Evolutionary conservation across 73 alveolate genomes (phyloP), one percentile per base, ranked within the genome.

Genomic region (Paramecium octaurelia): DNA sequence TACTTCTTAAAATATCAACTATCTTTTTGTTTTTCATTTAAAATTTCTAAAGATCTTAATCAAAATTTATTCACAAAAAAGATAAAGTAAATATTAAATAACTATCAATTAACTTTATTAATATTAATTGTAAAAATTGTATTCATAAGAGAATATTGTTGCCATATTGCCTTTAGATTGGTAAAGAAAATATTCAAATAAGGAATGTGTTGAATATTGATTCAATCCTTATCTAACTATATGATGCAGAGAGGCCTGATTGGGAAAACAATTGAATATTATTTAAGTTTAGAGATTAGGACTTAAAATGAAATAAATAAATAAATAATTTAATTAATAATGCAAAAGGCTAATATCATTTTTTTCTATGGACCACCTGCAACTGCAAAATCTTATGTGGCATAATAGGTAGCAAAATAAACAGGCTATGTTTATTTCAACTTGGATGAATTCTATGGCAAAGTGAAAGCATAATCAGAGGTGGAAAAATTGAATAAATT

Each of bases 361-460:
- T 80, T 80, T 42, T 80, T 80, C 46, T 80, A 80, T 46, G 91
- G 91, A 12, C 91, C 91, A 18, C 91, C 91, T 2, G 70, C 76
- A 44, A 48, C 75, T 20, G 91, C 91, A 12, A 80, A 80, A 46
- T 44, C 91, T 31, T 80, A 24, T 80, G 91, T 80, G 8, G 91
- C 91, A 0, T 20, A 80, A 43, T 80, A 80, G 44, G 91, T 80
- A 3, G 91, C 91, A 4, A 23, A 80, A 80, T 23, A 80, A 27
- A 80, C 91, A 43, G 43, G 76, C 29, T 80, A 44, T 35, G 34
- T 23, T 9, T 80, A 80, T 35, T 42, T 80, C 43, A 43, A 46
- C 44, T 24, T 80, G 23, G 91, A 80, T n/a, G 91, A 80, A 43
- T 46, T 80, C 75, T 80, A 23, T 42, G 23, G 10, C 8, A 31